Percentiles rank a stretch among this genome's conserved stretches.
These are phyloP conservation scores for Zancudomyces culisetae DNA, from an alignment of 371 early-diverging fungal genomes.

Conservation along the genomic window DNA sequence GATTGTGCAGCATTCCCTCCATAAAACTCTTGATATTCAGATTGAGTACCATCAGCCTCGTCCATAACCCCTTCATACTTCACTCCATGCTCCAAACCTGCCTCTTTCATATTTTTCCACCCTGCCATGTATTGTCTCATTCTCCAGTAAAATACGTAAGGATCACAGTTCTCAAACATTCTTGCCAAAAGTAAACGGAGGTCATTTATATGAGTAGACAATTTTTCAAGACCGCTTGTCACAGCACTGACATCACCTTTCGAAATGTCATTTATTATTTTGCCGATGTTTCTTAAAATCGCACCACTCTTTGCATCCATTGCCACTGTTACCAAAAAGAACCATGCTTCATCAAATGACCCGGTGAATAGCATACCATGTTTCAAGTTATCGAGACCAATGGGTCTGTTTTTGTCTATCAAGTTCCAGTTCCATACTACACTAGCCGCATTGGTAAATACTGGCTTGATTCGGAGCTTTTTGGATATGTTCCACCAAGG, in stretches of 20 bases:
- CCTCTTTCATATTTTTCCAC: constrained; percentile 76
- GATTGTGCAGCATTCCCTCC: constrained; percentile 92
- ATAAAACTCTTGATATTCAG: constrained; percentile 37
- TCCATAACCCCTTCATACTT: constrained; percentile 59
- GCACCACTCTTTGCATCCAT: constrained; percentile 77
- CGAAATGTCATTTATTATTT: constrained; percentile 29
- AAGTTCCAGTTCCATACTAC: constrained; percentile 76
- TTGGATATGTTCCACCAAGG: constrained; percentile 65
- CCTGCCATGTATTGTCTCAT: constrained; percentile 81
- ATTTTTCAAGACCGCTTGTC: constrained; percentile 26
- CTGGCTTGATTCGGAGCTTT: constrained; percentile 62
- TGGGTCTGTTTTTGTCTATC: constrained; percentile 29
- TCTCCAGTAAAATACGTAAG: constrained; percentile 86
- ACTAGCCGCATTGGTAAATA: constrained; percentile 66
- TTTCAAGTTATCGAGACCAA: constrained; percentile 40
- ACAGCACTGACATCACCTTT: constrained; percentile 29
- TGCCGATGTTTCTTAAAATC: constrained; percentile 40
- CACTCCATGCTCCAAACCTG: constrained; percentile 63
- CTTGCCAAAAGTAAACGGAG: constrained; percentile 43
- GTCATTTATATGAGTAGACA: constrained; percentile 32
- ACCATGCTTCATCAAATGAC: constrained; percentile 88
- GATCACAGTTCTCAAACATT: constrained; percentile 87
- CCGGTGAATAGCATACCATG: constrained; percentile 71
- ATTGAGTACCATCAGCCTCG: constrained; percentile 3
- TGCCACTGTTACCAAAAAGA: constrained; percentile 73